Evolutionary conservation across 805 yeast species (phyloP).

Genomic region (Metschnikowia bowlesiae): DNA sequence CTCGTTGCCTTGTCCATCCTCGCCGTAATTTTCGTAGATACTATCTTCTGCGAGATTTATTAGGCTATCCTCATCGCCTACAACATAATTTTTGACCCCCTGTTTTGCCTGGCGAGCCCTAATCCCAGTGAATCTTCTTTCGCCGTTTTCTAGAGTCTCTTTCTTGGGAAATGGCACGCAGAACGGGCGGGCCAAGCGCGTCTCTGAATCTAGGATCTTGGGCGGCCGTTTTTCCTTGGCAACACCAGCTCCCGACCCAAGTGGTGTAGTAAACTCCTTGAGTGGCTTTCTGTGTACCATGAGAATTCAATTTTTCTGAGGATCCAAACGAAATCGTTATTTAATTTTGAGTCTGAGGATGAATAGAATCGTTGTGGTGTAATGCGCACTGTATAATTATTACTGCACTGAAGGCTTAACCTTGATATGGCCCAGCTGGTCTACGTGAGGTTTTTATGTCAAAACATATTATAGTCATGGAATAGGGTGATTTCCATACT

Average conservation of each 20-base stretch:
- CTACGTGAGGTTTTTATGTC: too few species aligned
- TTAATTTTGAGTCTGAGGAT: too few species aligned
- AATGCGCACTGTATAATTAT: too few species aligned
- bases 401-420: too few species aligned
- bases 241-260: constrained; percentile 70
- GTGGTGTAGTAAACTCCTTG: constrained; percentile 38
- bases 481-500: too few species aligned
- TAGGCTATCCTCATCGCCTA: constrained; percentile 7
- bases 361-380: too few species aligned
- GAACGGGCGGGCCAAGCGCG: constrained; percentile 61
- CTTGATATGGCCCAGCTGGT: too few species aligned
- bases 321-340: too few species aligned
- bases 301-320: background rate
- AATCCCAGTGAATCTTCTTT: constrained; percentile 5
- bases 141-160: constrained; percentile 5
- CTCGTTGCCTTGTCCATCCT: constrained; percentile 32
- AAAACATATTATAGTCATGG: too few species aligned
- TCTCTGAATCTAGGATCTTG: constrained; percentile 47
- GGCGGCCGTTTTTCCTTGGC: constrained; percentile 54
- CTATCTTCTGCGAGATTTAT: background rate
- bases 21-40: constrained; percentile 18
- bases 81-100: constrained; percentile 32
- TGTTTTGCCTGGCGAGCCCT: constrained; percentile 21
- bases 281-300: constrained; percentile 33
- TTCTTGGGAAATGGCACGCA: constrained; percentile 51